phyloP scores from a whole-genome alignment of 805 yeast genomes.

The Candida cerambycidarum region DNA sequence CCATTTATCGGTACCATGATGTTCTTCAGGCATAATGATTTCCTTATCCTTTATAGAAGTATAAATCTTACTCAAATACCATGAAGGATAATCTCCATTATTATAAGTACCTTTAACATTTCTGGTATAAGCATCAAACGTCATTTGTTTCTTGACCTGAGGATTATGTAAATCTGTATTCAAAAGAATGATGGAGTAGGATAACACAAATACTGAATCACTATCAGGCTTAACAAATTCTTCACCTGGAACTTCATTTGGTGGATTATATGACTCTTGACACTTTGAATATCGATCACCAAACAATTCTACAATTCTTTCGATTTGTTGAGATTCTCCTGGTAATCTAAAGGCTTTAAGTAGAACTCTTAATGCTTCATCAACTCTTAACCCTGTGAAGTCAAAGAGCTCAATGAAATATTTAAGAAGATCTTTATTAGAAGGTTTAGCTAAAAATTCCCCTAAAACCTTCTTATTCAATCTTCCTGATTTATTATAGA shows the following conservation, averaged over 20 bases:
- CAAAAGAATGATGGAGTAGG: conserved; percentile 90
- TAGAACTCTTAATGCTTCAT: conserved; percentile 84
- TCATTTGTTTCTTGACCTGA: conserved; percentile 89
- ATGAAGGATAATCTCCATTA: conserved; percentile 74
- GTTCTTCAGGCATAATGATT: conserved; percentile 97
- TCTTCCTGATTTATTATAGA: conserved; percentile 75
- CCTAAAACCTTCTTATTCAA: conserved; percentile 88
- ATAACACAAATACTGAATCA: conserved; percentile 85
- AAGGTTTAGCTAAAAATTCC: conserved; percentile 77
- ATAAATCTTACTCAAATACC: conserved; percentile 83
- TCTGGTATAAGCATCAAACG: conserved; percentile 72
- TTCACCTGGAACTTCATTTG: conserved; percentile 28
- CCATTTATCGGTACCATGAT: conserved; percentile 88
- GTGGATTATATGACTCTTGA: conserved; percentile 33
- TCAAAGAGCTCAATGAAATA: conserved; percentile 72
- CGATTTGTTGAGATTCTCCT: conserved; percentile 97
- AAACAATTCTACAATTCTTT: conserved; percentile 83
- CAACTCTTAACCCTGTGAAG: conserved; percentile 77
- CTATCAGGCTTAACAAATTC: conserved; percentile 64
- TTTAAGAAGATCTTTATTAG: conserved; percentile 56
- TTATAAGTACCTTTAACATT: conserved; percentile 81
- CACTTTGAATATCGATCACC: conserved; percentile 75
- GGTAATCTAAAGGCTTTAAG: conserved; percentile 86
- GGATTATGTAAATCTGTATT: conserved; percentile 95
- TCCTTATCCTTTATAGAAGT: conserved; percentile 79